Conservation (phyloP, 179 eudicot genomes). For the Silene vulgaris region DNA sequence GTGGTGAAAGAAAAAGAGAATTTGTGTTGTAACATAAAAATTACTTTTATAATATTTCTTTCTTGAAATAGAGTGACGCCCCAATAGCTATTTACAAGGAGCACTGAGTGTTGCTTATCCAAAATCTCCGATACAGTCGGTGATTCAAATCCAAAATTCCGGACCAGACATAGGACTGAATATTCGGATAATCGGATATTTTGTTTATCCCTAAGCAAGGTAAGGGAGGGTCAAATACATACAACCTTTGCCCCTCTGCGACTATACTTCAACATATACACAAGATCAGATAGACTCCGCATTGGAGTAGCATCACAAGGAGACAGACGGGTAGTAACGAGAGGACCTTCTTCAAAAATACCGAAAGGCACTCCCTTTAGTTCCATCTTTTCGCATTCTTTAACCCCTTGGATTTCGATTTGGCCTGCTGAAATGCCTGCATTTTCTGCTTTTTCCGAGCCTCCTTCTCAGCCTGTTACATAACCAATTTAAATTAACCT, state of each 20-base stretch:
- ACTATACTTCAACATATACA: slow-evolving; percentile 17
- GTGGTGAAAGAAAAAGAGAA: too few species aligned
- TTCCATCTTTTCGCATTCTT: slow-evolving; percentile 93
- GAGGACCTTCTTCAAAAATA: slow-evolving; percentile 21
- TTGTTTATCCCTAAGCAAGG: too few species aligned
- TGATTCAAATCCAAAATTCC: too few species aligned
- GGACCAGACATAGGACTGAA: too few species aligned
- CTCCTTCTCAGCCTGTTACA: slow-evolving; percentile 74
- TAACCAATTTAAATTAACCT: neutral
- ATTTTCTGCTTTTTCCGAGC: slow-evolving; percentile 86
- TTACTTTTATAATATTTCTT: too few species aligned
- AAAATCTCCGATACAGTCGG: too few species aligned
- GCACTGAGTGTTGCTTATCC: too few species aligned
- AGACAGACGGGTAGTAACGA: neutral
- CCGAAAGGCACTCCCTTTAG: slow-evolving; percentile 29
- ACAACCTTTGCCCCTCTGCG: neutral
- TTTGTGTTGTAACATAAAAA: too few species aligned
- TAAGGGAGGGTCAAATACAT: neutral
- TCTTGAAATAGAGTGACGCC: too few species aligned
- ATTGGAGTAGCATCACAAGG: neutral
- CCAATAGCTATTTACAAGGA: slow-evolving; percentile 16
- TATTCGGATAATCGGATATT: too few species aligned
- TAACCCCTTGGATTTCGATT: slow-evolving; percentile 58
- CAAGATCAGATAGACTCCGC: slow-evolving; percentile 10
- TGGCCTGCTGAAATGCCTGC: slow-evolving; percentile 85